Evolutionary conservation across 345 rosid genomes (phyloP).

Genomic region (Salix suchowensis): DNA sequence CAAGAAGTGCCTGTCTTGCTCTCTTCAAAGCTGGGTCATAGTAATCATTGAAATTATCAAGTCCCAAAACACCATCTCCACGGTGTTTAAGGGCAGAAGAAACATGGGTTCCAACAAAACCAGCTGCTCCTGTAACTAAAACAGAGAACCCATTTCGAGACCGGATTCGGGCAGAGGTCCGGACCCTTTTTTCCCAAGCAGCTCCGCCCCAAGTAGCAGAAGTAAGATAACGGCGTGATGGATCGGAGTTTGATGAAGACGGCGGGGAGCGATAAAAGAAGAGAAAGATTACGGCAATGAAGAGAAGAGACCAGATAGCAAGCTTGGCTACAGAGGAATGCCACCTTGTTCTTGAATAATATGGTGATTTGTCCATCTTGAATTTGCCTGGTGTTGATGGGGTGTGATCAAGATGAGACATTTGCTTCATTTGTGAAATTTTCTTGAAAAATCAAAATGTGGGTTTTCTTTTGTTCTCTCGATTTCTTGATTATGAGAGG

Average conservation of each 20-base stretch:
- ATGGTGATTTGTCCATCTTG: constrained; percentile 89
- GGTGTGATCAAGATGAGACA: constrained; percentile 73
- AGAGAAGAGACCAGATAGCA: constrained; percentile 77
- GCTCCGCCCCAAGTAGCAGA: constrained; percentile 72
- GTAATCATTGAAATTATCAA: constrained; percentile 86
- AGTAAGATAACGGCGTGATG: constrained; percentile 78
- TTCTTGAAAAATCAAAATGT: neutral
- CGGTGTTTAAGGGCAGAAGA: constrained; percentile 74
- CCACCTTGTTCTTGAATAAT: constrained; percentile 50
- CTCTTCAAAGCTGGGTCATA: constrained; percentile 80
- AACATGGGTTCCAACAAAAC: constrained; percentile 92
- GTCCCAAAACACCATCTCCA: constrained; percentile 82
- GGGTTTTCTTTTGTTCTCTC: neutral
- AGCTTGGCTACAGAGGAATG: constrained; percentile 75
- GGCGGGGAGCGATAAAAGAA: constrained; percentile 84
- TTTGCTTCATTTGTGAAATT: constrained; percentile 34
- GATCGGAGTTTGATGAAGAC: constrained; percentile 50
- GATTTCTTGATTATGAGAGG: neutral
- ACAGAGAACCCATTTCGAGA: constrained; percentile 64
- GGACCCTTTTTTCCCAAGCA: constrained; percentile 65
- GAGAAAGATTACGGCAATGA: constrained; percentile 63
- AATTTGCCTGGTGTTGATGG: constrained; percentile 92
- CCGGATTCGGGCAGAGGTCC: constrained; percentile 62
- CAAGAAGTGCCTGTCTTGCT: constrained; percentile 81
- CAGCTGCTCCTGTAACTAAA: constrained; percentile 87